Evolutionary conservation across 169 alveolate genomes (phyloP), one percentile per base, ranked within the genome.

Genomic region (Theileria annulata): DNA sequence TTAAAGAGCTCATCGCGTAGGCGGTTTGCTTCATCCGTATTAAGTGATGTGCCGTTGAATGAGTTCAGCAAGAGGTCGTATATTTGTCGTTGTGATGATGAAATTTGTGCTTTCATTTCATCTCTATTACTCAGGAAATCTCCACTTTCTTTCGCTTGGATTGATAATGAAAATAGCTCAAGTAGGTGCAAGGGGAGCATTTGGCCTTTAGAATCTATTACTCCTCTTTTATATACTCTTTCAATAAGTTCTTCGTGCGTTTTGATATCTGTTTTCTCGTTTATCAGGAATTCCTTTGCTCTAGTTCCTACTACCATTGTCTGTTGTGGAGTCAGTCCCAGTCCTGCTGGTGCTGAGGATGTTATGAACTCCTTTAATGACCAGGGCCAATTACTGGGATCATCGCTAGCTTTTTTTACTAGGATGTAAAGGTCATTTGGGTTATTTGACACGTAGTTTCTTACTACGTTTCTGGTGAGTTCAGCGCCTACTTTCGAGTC

Each of bases 301-400:
- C 96, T 86, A 17, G 97, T 94, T 0, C 97, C 97, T 2, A 94
- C 97, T 13, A 91, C 94, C 33, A 94, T 84, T 35, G 97, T 92
- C 83, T 94, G 97, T 67, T 91, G 87, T 9, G 92, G 87, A 23
- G 92, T 87, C n/a, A 94, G 85, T 0, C 97, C 97, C 2, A 94
- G 86, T 4, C 96, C 97, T 27, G 82, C 66, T 0, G 96, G 96
- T 15, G 88, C 88, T 0, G 93, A 83, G 12, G 88, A 82, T 58
- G 93, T 78, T 27, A 93, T 91, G 82, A 93, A 93, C 80, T 93
- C 96, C 64, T 88, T 71, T 25, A 93, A 69, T 59, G 86, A 81
- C 93, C 96, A 93, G 8, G 97, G 97, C 97, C 97, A 93, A 77
- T 94, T 94, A 58, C 96, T 95, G 10, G 97, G 97, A 63, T 94